Percentiles rank a stretch among this genome's conserved stretches.
These are phyloP conservation scores for Diplocarpon mali DNA, from an alignment of 2,329 filamentous ascomycete species.

Conservation along the genomic window DNA sequence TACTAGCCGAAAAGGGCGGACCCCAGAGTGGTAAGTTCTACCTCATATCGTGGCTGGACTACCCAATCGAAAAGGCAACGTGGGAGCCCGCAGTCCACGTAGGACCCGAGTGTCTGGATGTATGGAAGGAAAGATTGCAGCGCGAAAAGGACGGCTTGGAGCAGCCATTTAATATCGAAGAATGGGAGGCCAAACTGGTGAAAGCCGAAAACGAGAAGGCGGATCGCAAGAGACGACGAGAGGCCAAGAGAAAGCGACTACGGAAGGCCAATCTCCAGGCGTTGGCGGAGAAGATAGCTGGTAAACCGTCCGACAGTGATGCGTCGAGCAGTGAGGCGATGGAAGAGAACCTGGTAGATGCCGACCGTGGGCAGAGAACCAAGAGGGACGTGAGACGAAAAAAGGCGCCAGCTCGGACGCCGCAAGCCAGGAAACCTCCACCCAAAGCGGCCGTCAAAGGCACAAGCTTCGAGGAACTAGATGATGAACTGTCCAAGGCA, in stretches of 20 bases:
- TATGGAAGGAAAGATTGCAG: conserved; percentile 22
- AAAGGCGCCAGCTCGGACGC: too few species aligned
- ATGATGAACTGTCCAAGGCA: not conserved
- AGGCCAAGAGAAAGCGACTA: conserved; percentile 14
- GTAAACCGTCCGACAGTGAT: conserved; percentile 9
- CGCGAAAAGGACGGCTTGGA: conserved; percentile 13
- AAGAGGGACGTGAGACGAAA: not conserved
- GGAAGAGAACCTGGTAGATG: conserved; percentile 12
- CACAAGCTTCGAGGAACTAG: not conserved
- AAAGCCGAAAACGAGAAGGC: conserved; percentile 11
- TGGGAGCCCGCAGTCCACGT: conserved; percentile 40
- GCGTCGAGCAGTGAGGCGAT: conserved; percentile 24
- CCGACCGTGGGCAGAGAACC: conserved; percentile 1
- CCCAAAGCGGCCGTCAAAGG: not conserved
- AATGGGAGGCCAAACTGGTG: conserved; percentile 10
- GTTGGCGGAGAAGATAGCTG: conserved; percentile 8
- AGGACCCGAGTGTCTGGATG: conserved; percentile 28
- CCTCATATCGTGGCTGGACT: conserved; percentile 55
- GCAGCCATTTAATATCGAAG: conserved; percentile 16
- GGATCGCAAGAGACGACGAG: conserved; percentile 13
- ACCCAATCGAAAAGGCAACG: conserved; percentile 42
- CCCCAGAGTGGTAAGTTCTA: conserved; percentile 33
- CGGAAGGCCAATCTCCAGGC: conserved; percentile 2
- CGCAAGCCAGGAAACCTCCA: not conserved
- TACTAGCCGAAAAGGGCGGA: conserved; percentile 36